Evolutionary conservation across 768 basidiomycete genomes (phyloP).

Genomic region (Trametes villosa): DNA sequence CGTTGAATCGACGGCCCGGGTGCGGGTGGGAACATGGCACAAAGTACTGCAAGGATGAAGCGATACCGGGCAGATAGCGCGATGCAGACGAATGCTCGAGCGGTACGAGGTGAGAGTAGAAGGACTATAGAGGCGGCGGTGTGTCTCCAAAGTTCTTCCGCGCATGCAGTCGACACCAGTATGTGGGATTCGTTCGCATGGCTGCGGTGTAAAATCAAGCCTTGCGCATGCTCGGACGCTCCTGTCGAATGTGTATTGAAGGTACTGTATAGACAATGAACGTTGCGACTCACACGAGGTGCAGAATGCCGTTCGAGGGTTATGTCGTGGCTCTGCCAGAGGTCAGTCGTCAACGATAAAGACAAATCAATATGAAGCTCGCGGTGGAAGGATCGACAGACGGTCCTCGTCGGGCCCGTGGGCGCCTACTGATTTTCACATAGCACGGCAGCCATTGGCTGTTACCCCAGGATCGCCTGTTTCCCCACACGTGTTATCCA

Average conservation of each 20-base stretch:
- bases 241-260: no score
- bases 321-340: no score
- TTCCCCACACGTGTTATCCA: background rate
- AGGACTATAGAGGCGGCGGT: background rate
- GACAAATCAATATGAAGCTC: no score
- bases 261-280: no score
- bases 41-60: background rate
- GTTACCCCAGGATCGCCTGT: background rate
- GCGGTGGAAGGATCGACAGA: no score
- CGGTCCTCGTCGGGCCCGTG: background rate
- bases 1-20: constrained; percentile 17
- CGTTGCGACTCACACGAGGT: no score
- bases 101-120: constrained; percentile 9
- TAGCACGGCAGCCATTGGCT: background rate
- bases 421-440: background rate
- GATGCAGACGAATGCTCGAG: constrained; percentile 1
- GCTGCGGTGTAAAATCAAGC: no score
- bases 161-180: background rate
- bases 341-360: no score
- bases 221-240: background rate
- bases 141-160: constrained; percentile 1
- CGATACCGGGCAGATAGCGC: constrained; percentile 7
- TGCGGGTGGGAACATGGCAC: constrained; percentile 15
- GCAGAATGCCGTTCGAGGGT: no score
- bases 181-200: constrained; percentile 1